Evolutionary conservation across 805 yeast genomes (phyloP).

Genomic region (Nakazawaea ambrosiae): DNA sequence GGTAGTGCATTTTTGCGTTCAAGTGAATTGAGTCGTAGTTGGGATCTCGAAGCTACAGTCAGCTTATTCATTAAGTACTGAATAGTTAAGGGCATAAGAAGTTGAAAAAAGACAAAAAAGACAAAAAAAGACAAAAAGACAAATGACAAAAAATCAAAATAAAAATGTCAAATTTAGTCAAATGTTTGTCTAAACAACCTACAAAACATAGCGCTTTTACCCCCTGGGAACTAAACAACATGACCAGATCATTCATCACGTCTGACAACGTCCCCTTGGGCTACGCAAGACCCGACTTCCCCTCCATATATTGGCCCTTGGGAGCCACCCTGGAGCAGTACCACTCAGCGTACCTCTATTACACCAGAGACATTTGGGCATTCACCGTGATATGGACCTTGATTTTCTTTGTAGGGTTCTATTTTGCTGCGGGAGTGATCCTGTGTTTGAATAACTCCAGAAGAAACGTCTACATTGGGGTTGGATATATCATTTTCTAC

Average conservation of each 20-base stretch:
- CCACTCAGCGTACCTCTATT: slow-evolving; percentile 55
- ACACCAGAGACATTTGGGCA: slow-evolving; percentile 66
- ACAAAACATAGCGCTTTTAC: no score
- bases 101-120: neutral
- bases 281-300: slow-evolving; percentile 71
- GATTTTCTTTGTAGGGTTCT: slow-evolving; percentile 57
- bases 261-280: slow-evolving; percentile 68
- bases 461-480: slow-evolving; percentile 22
- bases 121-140: neutral
- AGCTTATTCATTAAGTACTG: no score
- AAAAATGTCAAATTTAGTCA: no score
- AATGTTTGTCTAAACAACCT: no score
- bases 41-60: no score
- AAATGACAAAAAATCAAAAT: no score
- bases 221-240: no score
- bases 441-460: slow-evolving; percentile 48
- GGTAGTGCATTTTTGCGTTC: no score
- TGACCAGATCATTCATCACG: slow-evolving; percentile 29
- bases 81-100: no score
- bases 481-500: slow-evolving; percentile 41
- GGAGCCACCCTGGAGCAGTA: slow-evolving; percentile 23
- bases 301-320: slow-evolving; percentile 73
- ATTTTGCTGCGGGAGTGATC: slow-evolving; percentile 54
- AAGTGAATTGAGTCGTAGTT: no score
- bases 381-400: slow-evolving; percentile 82